phyloP scores from a whole-genome alignment of 1,284 basidiomycete genomes.

The Ganoderma boninense region DNA sequence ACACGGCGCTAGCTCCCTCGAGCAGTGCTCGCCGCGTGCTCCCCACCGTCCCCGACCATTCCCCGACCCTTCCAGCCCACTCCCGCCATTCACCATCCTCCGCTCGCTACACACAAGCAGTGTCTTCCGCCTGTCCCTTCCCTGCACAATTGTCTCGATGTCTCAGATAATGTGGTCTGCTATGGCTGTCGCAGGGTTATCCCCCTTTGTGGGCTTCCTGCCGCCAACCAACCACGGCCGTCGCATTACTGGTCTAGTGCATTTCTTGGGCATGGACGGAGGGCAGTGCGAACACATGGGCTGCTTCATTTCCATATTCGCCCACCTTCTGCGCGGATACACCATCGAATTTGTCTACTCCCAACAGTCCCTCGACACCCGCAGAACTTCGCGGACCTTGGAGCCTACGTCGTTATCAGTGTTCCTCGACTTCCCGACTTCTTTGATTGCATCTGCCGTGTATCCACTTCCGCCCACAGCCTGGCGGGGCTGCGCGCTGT shows the following conservation, averaged over 20 bases:
- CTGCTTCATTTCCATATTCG: not conserved
- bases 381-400: not conserved
- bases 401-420: not conserved
- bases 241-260: not conserved
- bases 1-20: not conserved
- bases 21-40: slow-evolving; percentile 1
- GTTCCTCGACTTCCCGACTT: not conserved
- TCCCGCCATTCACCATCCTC: not conserved
- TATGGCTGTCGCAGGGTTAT: too few species aligned
- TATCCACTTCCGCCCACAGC: not conserved
- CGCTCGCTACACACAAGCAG: not conserved
- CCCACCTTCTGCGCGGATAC: not conserved
- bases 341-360: not conserved
- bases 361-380: not conserved
- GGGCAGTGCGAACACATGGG: not conserved
- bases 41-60: not conserved
- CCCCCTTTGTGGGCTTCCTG: not conserved
- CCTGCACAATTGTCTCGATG: too few species aligned
- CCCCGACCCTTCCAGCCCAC: not conserved
- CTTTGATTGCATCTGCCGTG: not conserved
- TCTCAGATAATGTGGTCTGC: not conserved
- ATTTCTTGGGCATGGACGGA: not conserved
- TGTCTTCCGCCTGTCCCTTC: not conserved
- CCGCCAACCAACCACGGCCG: not conserved
- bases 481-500: not conserved